Evolutionary conservation across 345 rosid species (phyloP).

Genomic region (Diplotaxis tenuifolia): DNA sequence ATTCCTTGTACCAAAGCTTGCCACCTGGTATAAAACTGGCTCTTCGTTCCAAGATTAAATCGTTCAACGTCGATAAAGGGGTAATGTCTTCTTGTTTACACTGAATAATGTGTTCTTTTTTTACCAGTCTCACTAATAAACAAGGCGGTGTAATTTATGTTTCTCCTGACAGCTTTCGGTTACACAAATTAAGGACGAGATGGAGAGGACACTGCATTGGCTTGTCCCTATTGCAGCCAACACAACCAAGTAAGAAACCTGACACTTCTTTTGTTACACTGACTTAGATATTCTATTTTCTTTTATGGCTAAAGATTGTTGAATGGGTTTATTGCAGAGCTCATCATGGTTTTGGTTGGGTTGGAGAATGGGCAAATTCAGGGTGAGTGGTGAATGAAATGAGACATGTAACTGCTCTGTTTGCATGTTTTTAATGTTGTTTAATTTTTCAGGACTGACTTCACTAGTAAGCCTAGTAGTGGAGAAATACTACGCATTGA

Average conservation of each 20-base stretch:
- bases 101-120: not conserved
- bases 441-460: slow-evolving; percentile 53
- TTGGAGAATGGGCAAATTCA: slow-evolving; percentile 95
- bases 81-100: slow-evolving; percentile 32
- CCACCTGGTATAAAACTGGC: slow-evolving; percentile 75
- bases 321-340: slow-evolving; percentile 50
- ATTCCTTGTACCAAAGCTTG: slow-evolving; percentile 76
- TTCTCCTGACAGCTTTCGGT: slow-evolving; percentile 60
- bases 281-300: not conserved
- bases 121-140: not conserved
- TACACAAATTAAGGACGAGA: slow-evolving; percentile 77
- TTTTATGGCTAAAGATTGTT: slow-evolving; percentile 14
- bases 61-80: slow-evolving; percentile 60
- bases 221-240: slow-evolving; percentile 89
- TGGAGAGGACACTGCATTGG: slow-evolving; percentile 98
- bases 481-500: slow-evolving; percentile 66
- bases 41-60: slow-evolving; percentile 60
- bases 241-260: slow-evolving; percentile 72
- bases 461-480: slow-evolving; percentile 47
- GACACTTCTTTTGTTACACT: not conserved
- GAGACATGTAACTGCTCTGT: slow-evolving; percentile 7
- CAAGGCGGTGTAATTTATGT: not conserved
- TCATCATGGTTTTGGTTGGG: slow-evolving; percentile 81
- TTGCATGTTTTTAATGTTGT: not conserved
- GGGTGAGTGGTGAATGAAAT: slow-evolving; percentile 54